A percentile compares a stretch with the other conserved stretches of the same genome.
phyloP scores from a whole-genome alignment of 805 yeast species.

The Spathaspora gorwiae region DNA sequence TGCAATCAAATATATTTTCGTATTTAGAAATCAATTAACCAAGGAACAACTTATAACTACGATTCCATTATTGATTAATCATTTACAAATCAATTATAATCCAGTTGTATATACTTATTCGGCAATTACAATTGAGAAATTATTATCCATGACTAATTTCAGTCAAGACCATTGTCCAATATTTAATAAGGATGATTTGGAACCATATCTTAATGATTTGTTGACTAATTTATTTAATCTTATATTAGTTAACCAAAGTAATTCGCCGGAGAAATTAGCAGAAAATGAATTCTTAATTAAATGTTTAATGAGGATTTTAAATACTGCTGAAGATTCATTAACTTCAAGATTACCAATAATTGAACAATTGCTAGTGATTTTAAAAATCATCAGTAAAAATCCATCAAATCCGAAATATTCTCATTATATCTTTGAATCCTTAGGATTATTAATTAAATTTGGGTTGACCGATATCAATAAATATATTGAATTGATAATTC shows the following conservation, averaged over 20 bases:
- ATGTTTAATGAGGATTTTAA: conserved; percentile 75
- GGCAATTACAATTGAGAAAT: conserved; percentile 86
- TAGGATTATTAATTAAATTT: conserved; percentile 69
- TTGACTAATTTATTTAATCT: conserved; percentile 63
- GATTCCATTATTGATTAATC: conserved; percentile 71
- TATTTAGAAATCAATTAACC: conserved; percentile 88
- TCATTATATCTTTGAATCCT: conserved; percentile 85
- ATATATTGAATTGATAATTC: conserved; percentile 54
- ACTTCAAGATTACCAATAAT: conserved; percentile 44
- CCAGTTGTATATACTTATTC: conserved; percentile 91
- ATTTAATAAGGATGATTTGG: conserved; percentile 70
- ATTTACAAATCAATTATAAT: conserved; percentile 49
- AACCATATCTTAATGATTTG: conserved; percentile 54
- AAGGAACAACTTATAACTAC: conserved; percentile 77
- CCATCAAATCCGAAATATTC: conserved; percentile 95
- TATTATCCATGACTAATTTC: conserved; percentile 68
- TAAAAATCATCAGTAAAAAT: conserved; percentile 69
- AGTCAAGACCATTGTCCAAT: conserved; percentile 45
- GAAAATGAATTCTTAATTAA: conserved; percentile 94
- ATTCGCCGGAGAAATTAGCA: conserved; percentile 83
- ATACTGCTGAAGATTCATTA: conserved; percentile 67
- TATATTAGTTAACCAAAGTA: conserved; percentile 41
- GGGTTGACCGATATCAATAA: conserved; percentile 17
- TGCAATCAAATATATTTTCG: conserved; percentile 85
- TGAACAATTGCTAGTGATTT: conserved; percentile 63